Conservation (phyloP, 305 asterid genomes). For the Fraxinus platypoda region DNA sequence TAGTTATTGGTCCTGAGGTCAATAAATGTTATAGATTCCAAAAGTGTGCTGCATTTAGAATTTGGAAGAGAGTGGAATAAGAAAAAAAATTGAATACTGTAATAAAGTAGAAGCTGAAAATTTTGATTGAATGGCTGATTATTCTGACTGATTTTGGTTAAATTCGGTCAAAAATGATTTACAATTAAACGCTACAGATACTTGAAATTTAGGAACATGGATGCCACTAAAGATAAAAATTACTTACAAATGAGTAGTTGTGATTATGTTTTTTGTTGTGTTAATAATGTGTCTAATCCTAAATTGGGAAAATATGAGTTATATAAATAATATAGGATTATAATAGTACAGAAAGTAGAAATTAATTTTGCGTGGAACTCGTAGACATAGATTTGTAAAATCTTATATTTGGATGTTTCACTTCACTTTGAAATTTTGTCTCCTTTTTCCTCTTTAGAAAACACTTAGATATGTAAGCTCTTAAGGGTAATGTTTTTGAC, state of each 20-base stretch:
- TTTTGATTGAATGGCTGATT: conserved; percentile 10
- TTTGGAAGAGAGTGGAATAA: background rate
- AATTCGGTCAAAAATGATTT: background rate
- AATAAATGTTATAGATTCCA: background rate
- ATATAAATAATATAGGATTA: no score
- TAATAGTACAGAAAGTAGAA: no score
- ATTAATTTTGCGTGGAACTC: no score
- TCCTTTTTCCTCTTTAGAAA: background rate
- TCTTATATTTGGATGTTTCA: background rate
- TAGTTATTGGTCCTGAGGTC: background rate
- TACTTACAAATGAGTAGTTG: no score
- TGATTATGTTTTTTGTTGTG: no score
- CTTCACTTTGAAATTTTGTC: background rate
- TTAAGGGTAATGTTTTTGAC: background rate
- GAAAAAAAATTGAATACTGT: background rate
- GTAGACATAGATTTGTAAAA: no score
- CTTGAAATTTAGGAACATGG: background rate
- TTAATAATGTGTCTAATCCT: no score
- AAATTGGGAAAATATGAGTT: no score
- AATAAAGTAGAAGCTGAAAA: background rate
- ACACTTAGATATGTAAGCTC: background rate
- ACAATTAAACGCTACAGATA: background rate
- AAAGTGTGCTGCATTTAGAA: background rate
- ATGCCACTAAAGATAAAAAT: no score
- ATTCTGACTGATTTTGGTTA: background rate